Evolutionary conservation across 345 rosid species (phyloP), one percentile per base, ranked within the genome.

Genomic region (Melaleuca alternifolia): DNA sequence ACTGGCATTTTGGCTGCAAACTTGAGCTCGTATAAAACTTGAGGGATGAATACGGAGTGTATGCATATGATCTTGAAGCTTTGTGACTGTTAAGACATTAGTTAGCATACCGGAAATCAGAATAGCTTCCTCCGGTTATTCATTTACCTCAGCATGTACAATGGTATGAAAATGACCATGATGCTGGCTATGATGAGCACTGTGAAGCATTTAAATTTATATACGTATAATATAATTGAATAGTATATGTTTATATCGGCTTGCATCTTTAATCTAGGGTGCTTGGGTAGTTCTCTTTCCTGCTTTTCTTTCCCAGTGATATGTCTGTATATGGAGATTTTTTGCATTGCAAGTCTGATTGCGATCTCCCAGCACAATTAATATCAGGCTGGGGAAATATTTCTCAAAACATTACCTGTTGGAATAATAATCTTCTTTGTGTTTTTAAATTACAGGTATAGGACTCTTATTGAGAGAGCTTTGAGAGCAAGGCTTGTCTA

Each of bases 401-500:
- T 65, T 87, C 65, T 88, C 87, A 54, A 30, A 61, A 54, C 91
- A 9, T 71, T 71, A 1, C 79, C 48, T 71, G 21, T 10, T 71
- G 81, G 48, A 1, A 71, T 71, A 18, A 71, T 71, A 71, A 71
- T 71, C 48, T 71, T 71, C 21, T 7, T 7, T 16, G 10, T 71
- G 48, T 71, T 37, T 24, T 37, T 20, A 71, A 30, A 83, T 84
- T 89, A 86, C 94, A 97, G 99, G 93, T 96, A 94, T 89, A 92
- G 98, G 91, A 96, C 94, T 92, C 97, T 96, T 87, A 91, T 95
- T 89, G 99, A 98, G 91, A 93, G 98, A 90, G 94, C 92, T 86
- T 91, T 98, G 85, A 93, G 89, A 91, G 99, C 98, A 85, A 94
- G 99, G 92, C 97, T 98, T 87, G 99, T 98, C 57, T 95, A 98